These are phyloP conservation scores for Quercus lobata DNA, from an alignment of 331 rosid species.

Conservation along the genomic window DNA sequence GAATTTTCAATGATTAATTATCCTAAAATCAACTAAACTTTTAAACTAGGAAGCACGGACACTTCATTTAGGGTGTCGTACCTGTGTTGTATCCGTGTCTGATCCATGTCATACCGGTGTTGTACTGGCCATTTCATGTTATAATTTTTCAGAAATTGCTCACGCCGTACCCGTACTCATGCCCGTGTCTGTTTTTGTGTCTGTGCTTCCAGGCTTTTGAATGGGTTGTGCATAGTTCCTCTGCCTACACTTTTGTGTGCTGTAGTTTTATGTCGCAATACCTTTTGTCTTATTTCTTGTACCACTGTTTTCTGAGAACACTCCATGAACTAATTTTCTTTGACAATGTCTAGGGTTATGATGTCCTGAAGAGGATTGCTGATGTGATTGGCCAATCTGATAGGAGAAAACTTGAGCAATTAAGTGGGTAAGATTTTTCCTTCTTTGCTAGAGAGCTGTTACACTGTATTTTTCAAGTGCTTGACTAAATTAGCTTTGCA, in stretches of 20 bases:
- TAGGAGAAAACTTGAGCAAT: constrained; percentile 51
- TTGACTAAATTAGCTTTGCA: neutral
- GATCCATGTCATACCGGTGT: accelerated
- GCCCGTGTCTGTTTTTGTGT: no score
- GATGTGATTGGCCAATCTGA: constrained; percentile 63
- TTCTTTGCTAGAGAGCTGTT: neutral
- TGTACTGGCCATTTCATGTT: no score
- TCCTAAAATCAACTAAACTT: neutral
- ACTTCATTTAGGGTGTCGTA: no score
- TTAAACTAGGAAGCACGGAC: no score
- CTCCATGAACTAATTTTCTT: constrained; percentile 15
- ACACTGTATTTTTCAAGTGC: neutral
- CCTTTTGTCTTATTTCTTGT: constrained; percentile 11
- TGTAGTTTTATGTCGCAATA: constrained; percentile 16
- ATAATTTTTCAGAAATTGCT: no score
- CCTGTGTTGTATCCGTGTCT: no score
- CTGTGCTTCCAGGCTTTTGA: neutral
- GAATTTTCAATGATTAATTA: neutral
- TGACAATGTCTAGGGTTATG: constrained; percentile 58
- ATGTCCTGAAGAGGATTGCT: constrained; percentile 74
- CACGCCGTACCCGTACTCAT: accelerated
- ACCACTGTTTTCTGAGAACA: neutral
- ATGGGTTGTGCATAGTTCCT: neutral
- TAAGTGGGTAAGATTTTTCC: constrained; percentile 68
- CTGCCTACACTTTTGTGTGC: neutral